Percentiles rank a stretch among this genome's conserved stretches.
Evolutionary conservation across 176 grass and related monocot species (phyloP).

Genomic region (Triticum urartu): DNA sequence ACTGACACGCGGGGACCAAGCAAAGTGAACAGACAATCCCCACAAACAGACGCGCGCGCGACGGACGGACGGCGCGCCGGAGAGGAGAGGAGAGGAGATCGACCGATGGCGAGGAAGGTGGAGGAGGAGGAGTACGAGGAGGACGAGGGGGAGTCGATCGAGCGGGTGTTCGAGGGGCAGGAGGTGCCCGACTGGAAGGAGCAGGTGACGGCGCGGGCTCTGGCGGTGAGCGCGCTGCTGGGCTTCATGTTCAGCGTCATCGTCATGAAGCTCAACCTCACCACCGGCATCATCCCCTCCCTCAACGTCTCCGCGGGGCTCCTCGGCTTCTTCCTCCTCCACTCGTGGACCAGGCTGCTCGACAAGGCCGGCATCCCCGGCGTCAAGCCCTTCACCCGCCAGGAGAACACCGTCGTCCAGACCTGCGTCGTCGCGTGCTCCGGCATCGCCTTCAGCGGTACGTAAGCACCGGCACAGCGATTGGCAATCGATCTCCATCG

Average conservation of each 20-base stretch:
- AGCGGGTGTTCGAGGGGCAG: slow-evolving; percentile 12
- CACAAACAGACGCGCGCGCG: background rate
- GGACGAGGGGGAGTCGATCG: background rate
- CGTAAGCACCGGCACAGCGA: background rate
- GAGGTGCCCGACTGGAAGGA: slow-evolving; percentile 48
- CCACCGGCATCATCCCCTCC: slow-evolving; percentile 84
- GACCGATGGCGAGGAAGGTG: background rate
- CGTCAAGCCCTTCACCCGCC: slow-evolving; percentile 64
- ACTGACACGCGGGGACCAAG: background rate
- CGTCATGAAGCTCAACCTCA: slow-evolving; percentile 98
- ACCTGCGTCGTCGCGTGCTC: slow-evolving; percentile 44
- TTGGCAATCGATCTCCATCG: background rate
- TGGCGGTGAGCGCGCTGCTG: slow-evolving; percentile 61
- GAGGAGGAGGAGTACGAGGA: background rate
- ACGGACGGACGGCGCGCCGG: background rate
- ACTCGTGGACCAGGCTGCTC: slow-evolving; percentile 50
- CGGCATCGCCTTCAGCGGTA: slow-evolving; percentile 89
- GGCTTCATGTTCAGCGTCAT: slow-evolving; percentile 76
- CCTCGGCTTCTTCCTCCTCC: slow-evolving; percentile 84
- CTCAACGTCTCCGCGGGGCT: slow-evolving; percentile 89
- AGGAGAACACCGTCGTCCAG: slow-evolving; percentile 23
- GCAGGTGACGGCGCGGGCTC: slow-evolving; percentile 68
- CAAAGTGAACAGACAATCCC: background rate
- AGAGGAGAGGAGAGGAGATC: background rate
- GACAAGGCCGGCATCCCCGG: slow-evolving; percentile 33